Evolutionary conservation across 2,329 filamentous ascomycete species (phyloP).

Genomic region (Colletotrichum magnum): DNA sequence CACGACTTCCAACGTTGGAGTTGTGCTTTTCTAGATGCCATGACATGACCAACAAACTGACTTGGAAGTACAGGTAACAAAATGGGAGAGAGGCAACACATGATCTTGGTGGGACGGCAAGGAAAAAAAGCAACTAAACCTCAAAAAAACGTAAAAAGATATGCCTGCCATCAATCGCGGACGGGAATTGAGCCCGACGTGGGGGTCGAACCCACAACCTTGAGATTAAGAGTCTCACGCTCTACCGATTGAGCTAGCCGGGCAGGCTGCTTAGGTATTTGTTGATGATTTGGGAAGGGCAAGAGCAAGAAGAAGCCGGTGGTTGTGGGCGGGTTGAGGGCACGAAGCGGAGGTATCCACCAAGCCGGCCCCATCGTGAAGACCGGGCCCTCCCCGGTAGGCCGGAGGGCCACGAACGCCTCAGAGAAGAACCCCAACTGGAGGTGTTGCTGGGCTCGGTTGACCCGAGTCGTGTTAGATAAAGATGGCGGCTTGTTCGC

Average conservation of each 20-base stretch:
- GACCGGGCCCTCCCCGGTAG: neutral
- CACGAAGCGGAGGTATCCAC: constrained; percentile 18
- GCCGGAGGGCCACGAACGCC: neutral
- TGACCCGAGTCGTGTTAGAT: too few species aligned
- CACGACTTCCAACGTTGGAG: too few species aligned
- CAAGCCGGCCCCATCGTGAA: constrained; percentile 22
- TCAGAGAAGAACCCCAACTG: too few species aligned
- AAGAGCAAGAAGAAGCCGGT: neutral
- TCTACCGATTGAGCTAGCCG: constrained; percentile 80
- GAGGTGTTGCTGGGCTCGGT: too few species aligned
- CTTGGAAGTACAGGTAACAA: neutral
- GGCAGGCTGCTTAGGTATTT: constrained; percentile 48
- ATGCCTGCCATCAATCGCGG: constrained; percentile 25
- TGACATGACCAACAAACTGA: neutral
- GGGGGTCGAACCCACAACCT: constrained; percentile 40
- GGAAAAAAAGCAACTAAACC: neutral
- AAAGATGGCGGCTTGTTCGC: too few species aligned
- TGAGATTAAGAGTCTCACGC: constrained; percentile 75
- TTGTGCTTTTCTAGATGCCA: neutral
- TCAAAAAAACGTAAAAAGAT: neutral
- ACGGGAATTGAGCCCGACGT: constrained; percentile 39
- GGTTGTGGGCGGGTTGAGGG: constrained; percentile 26
- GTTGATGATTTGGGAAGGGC: neutral
- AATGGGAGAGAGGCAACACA: neutral
- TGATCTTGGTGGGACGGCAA: neutral